phyloP scores from a whole-genome alignment of 208 protist species.

The Leishmania mexicana region DNA sequence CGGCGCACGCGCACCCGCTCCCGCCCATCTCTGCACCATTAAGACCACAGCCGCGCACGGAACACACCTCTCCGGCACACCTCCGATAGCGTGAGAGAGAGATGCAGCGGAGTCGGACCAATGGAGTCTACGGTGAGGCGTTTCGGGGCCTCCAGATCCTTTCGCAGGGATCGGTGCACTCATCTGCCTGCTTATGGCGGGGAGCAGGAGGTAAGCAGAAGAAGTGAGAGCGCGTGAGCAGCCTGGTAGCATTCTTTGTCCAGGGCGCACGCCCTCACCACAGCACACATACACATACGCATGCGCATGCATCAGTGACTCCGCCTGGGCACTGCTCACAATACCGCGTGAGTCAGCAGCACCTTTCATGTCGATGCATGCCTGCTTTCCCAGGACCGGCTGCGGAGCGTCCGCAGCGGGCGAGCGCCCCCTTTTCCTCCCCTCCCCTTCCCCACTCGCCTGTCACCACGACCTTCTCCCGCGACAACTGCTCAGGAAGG shows the following conservation, averaged over 20 bases:
- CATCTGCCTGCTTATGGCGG: no score
- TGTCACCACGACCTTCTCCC: no score
- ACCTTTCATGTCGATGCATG: no score
- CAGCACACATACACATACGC: not conserved
- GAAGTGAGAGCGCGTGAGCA: not conserved
- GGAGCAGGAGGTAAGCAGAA: no score
- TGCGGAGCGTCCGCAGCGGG: not conserved
- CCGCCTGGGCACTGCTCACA: no score
- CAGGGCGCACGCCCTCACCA: not conserved
- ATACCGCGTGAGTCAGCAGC: not conserved
- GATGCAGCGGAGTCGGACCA: not conserved
- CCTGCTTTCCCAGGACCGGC: not conserved
- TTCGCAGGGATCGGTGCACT: not conserved
- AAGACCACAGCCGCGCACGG: not conserved
- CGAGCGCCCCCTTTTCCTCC: not conserved
- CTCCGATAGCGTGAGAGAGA: not conserved
- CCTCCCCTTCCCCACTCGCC: not conserved
- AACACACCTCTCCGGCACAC: not conserved
- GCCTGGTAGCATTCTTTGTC: not conserved
- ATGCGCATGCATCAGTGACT: not conserved
- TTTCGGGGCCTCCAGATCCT: no score
- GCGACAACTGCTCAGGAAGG: not conserved
- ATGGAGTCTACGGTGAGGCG: not conserved
- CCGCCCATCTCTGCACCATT: not conserved
- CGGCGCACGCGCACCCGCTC: not conserved